Evolutionary conservation across 176 grass and related monocot genomes (phyloP).

Genomic region (Oryza glaberrima): DNA sequence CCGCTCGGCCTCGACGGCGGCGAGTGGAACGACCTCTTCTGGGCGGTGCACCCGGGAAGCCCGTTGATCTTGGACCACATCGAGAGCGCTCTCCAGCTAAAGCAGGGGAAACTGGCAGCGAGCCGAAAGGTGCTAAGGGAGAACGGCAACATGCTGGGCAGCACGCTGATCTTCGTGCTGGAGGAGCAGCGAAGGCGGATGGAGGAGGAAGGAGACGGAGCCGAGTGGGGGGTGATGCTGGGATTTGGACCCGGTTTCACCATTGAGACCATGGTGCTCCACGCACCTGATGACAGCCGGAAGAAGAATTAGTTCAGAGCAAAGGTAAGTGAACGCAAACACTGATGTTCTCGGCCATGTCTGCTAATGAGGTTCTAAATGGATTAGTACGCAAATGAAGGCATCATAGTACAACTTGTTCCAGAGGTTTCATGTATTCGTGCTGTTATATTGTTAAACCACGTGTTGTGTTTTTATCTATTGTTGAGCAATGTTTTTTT

Average conservation of each 20-base stretch:
- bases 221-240: constrained; percentile 59
- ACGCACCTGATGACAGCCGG: neutral
- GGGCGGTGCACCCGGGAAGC: constrained; percentile 53
- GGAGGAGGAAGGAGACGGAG: constrained; percentile 15
- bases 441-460: too few species aligned
- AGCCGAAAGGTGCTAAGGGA: constrained; percentile 43
- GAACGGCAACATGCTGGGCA: constrained; percentile 51
- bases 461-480: too few species aligned
- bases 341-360: too few species aligned
- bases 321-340: too few species aligned
- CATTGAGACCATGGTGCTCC: constrained; percentile 49
- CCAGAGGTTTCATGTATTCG: too few species aligned
- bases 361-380: too few species aligned
- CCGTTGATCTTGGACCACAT: constrained; percentile 43
- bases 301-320: neutral
- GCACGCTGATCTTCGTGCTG: constrained; percentile 59
- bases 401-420: too few species aligned
- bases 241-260: constrained; percentile 62
- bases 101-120: constrained; percentile 40
- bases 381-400: too few species aligned
- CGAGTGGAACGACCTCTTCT: constrained; percentile 61
- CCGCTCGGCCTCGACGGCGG: neutral
- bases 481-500: too few species aligned
- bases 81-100: constrained; percentile 43
- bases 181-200: constrained; percentile 45